Evolutionary conservation across 1,139 yeast genomes (phyloP).

Genomic region (Taphrina deformans): DNA sequence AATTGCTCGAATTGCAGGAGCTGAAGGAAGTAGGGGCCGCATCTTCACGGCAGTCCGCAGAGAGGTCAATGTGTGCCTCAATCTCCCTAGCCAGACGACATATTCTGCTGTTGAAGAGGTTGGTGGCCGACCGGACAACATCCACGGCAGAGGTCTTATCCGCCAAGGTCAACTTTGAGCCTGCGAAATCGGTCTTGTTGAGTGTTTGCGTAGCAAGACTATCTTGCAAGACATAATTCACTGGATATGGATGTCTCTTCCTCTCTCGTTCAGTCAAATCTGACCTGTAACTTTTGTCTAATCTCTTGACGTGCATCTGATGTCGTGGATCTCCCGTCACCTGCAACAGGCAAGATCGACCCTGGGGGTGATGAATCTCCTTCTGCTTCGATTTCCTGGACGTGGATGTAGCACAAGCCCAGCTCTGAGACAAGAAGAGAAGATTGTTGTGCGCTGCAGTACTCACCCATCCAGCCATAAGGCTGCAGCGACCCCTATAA

Average conservation of each 20-base stretch:
- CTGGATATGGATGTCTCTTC: background rate
- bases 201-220: background rate
- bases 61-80: slow-evolving; percentile 2
- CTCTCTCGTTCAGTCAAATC: background rate
- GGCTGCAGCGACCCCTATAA: background rate
- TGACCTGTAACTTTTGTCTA: slow-evolving; percentile 3
- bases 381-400: too few relatives aligned
- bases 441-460: background rate
- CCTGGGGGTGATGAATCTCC: too few relatives aligned
- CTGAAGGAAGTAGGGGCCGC: background rate
- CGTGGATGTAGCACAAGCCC: background rate
- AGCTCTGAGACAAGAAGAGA: background rate
- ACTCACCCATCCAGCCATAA: background rate
- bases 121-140: slow-evolving; percentile 8
- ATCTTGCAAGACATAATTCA: background rate
- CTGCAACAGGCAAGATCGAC: background rate
- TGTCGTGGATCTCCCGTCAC: background rate
- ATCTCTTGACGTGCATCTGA: slow-evolving; percentile 6
- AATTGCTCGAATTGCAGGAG: background rate
- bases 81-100: background rate
- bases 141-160: background rate
- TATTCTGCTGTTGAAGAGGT: background rate
- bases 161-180: background rate
- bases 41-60: background rate
- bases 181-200: background rate